Base-by-base conservation (phyloP, 1,139 yeast species). In the Debaryomyces robertsiae region DNA sequence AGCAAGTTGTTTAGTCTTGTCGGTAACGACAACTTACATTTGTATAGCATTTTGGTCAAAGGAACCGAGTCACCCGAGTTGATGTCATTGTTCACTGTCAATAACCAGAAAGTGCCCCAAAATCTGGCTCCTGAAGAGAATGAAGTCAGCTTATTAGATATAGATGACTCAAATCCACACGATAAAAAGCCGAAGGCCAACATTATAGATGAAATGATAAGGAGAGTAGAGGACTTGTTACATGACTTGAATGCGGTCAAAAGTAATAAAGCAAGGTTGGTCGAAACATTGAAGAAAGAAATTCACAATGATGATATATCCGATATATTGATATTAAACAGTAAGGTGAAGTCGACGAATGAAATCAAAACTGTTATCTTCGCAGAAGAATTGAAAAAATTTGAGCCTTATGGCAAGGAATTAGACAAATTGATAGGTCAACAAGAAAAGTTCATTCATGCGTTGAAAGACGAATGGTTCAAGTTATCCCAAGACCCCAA, bases 231-330 rank as follows among this genome's bases (percentile, higher is more conserved):
- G 41, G 76, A 77, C 19, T 50, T 69, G 36, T 61, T 78, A 41
- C 67, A 77, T 48, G 73, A 69, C 45, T 52, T 75, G 48, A 68
- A 70, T 39, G 53, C 54, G 9, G 53, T 84, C 28, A 75, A 77
- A 52, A 68, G 76, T 24, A 93, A 85, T 54, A 80, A 95, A 41
- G 61, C 67, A 14, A 71, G 79, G 33, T 73, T 84, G 2, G 69
- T 87, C 32, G 73, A 73, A 2, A 88, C 81, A 37, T 72, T 91
- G 55, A 90, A 89, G 57, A 74, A 69, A 6, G 78, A 77, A 41
- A 82, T 88, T 30, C 95, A 84, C 53, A 73, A 77, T 15, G 98
- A 93, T 61, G 97, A 93, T 57, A 89, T 91, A 39, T 84, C 96
- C 0, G 83, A 86, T 43, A 72, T 84, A 18, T 70, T 93, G 28